Conservation (phyloP, 2,329 filamentous ascomycete species). For the Fusarium oligoseptatum region DNA sequence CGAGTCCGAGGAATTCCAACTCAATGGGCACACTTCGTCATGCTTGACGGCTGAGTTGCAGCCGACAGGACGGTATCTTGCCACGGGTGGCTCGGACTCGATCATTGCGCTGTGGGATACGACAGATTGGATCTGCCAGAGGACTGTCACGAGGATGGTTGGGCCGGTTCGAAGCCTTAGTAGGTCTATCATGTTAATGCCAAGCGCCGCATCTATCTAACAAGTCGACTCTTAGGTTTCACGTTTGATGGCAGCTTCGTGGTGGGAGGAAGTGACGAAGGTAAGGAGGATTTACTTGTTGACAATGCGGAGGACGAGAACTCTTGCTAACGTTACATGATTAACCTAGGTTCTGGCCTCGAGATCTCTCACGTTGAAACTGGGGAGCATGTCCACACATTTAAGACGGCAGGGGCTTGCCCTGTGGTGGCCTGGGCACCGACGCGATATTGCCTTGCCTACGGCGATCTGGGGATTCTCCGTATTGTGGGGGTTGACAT, state of each 20-base stretch:
- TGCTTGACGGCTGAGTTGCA: constrained; percentile 78
- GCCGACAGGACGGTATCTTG: constrained; percentile 78
- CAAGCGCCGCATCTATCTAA: constrained; percentile 19
- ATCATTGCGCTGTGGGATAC: constrained; percentile 85
- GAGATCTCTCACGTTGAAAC: constrained; percentile 80
- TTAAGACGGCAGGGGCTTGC: constrained; percentile 75
- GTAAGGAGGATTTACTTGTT: constrained; percentile 51
- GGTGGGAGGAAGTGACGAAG: constrained; percentile 80
- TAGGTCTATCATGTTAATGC: constrained; percentile 51
- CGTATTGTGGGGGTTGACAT: constrained; percentile 75
- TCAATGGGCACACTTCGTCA: constrained; percentile 80
- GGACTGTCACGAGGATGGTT: constrained; percentile 76
- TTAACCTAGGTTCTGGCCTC: constrained; percentile 66
- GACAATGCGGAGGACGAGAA: not conserved
- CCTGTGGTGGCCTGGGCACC: constrained; percentile 83
- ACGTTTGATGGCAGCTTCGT: constrained; percentile 83
- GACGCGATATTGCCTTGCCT: constrained; percentile 79
- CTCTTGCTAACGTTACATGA: constrained; percentile 11
- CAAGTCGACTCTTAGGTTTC: constrained; percentile 66
- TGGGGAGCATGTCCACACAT: constrained; percentile 78
- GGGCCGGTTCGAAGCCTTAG: constrained; percentile 78
- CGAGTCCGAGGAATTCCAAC: constrained; percentile 66
- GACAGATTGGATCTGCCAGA: constrained; percentile 80
- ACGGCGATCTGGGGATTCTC: constrained; percentile 76
- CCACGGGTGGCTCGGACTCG: constrained; percentile 81